Evolutionary conservation across 495 filamentous ascomycete genomes (phyloP).

Genomic region (Penicillium flavigenum): DNA sequence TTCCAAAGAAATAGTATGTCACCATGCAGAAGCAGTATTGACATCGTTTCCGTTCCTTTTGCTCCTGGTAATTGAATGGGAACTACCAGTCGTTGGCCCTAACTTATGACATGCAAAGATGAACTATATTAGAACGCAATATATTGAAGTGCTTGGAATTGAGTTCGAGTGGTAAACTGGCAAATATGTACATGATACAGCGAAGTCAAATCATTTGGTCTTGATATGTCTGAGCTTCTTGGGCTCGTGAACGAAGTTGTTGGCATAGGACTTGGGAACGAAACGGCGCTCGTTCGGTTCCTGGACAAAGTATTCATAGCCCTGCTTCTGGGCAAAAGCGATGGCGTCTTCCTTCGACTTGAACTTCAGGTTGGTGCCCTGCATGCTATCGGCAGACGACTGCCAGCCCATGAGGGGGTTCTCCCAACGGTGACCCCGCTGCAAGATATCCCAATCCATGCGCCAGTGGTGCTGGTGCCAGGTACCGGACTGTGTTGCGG

Average conservation of each 20-base stretch:
- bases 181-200: conserved; percentile 48
- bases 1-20: too few relatives aligned
- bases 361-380: conserved; percentile 88
- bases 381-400: conserved; percentile 88
- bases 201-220: conserved; percentile 68
- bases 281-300: conserved; percentile 88
- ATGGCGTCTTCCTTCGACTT: conserved; percentile 94
- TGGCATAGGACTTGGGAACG: conserved; percentile 90
- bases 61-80: background rate
- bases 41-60: background rate
- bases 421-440: conserved; percentile 92
- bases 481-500: conserved; percentile 89
- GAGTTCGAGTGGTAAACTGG: conserved; percentile 24
- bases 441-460: conserved; percentile 96
- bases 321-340: conserved; percentile 93
- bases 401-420: conserved; percentile 99
- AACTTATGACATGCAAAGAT: background rate
- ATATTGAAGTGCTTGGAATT: background rate
- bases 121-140: background rate
- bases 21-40: too few relatives aligned
- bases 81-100: background rate
- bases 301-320: conserved; percentile 98
- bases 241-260: conserved; percentile 84
- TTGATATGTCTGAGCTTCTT: conserved; percentile 88
- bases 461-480: conserved; percentile 84